A percentile compares a stretch with the other conserved stretches of the same genome.
Conservation (phyloP, 1,139 yeast genomes). For the Blastobotrys raffinosifermentans region DNA sequence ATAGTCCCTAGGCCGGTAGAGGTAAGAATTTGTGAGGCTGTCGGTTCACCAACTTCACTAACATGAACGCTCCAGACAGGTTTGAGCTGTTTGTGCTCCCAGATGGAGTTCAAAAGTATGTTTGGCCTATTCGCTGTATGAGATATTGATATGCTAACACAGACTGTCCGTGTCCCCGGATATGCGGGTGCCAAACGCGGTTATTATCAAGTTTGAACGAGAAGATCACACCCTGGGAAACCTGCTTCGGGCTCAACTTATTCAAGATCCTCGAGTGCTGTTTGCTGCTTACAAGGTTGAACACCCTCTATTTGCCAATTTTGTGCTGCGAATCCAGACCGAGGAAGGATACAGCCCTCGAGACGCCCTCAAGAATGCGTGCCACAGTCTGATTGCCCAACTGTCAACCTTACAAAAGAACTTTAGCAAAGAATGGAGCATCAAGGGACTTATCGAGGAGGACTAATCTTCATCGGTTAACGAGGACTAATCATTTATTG, state of each 20-base stretch:
- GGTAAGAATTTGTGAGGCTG: too few relatives aligned
- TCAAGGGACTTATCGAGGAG: conserved; percentile 58
- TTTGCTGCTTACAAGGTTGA: conserved; percentile 97
- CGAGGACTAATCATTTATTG: conserved; percentile 4
- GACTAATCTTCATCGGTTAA: too few relatives aligned
- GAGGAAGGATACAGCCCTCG: conserved; percentile 91
- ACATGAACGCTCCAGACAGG: conserved; percentile 98
- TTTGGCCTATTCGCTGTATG: conserved; percentile 2
- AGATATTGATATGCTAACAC: conserved; percentile 1
- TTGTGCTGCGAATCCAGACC: conserved; percentile 88
- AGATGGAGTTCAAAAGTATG: conserved; percentile 76
- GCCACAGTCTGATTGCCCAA: conserved; percentile 74
- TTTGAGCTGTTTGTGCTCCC: conserved; percentile 92
- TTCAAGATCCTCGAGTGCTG: conserved; percentile 78
- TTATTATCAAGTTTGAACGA: conserved; percentile 85
- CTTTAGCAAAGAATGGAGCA: conserved; percentile 88
- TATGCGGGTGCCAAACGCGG: conserved; percentile 92
- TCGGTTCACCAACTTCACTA: too few relatives aligned
- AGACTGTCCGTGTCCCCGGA: conserved; percentile 85
- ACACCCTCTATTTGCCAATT: conserved; percentile 94
- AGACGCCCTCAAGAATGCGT: conserved; percentile 85
- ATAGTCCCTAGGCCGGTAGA: too few relatives aligned
- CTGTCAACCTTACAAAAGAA: conserved; percentile 66
- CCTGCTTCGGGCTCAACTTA: conserved; percentile 75
- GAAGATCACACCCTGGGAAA: conserved; percentile 98